Conservation (phyloP, 345 rosid species). For the Hypericum perforatum region DNA sequence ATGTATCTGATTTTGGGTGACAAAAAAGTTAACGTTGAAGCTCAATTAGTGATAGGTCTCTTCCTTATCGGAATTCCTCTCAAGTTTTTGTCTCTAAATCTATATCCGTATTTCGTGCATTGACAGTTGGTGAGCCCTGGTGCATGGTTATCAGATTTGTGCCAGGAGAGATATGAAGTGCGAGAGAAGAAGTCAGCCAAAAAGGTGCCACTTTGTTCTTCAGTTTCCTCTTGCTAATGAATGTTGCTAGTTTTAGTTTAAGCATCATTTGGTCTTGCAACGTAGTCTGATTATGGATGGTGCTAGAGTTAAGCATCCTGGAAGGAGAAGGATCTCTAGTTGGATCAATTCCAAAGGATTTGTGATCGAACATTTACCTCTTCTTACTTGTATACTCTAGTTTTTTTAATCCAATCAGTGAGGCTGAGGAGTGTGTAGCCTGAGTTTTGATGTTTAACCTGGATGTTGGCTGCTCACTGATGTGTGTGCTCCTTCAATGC, state of each 20-base stretch:
- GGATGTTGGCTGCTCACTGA: neutral
- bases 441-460: neutral
- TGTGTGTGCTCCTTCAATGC: slow-evolving; percentile 6
- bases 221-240: neutral
- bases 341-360: too few relatives aligned
- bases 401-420: too few relatives aligned
- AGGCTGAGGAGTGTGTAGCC: too few relatives aligned
- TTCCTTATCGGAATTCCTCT: neutral
- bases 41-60: neutral
- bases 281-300: too few relatives aligned
- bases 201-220: slow-evolving; percentile 37
- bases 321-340: too few relatives aligned
- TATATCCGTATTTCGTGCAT: slow-evolving; percentile 8
- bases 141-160: slow-evolving; percentile 73
- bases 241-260: neutral
- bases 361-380: too few relatives aligned
- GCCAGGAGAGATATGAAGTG: slow-evolving; percentile 82
- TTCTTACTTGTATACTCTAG: too few relatives aligned
- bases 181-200: slow-evolving; percentile 88
- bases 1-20: too few relatives aligned
- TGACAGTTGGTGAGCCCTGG: slow-evolving; percentile 85
- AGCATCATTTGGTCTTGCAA: too few relatives aligned
- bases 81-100: neutral
- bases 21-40: too few relatives aligned
- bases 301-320: too few relatives aligned